Evolutionary conservation across 257 asterid species (phyloP).

Genomic region (Cynanchum wilfordii): DNA sequence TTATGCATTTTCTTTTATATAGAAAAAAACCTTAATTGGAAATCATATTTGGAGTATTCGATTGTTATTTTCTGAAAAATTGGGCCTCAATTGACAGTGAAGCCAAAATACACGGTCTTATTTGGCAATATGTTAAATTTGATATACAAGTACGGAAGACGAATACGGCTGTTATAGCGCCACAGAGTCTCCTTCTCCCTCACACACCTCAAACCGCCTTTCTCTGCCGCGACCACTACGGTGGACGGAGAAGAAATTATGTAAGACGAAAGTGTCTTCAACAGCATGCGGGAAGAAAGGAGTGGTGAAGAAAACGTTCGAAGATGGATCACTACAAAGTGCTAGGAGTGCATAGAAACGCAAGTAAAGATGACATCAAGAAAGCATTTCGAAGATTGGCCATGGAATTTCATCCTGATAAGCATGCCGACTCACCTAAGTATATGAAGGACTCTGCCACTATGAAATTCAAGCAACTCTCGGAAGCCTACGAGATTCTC

Average conservation of each 20-base stretch:
- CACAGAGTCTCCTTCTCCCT: not conserved
- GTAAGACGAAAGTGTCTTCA: not conserved
- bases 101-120: too few relatives aligned
- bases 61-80: too few relatives aligned
- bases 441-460: constrained; percentile 50
- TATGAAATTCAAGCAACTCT: constrained; percentile 57
- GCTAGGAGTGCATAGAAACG: constrained; percentile 52
- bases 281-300: not conserved
- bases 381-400: constrained; percentile 71
- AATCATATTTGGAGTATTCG: too few relatives aligned
- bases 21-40: too few relatives aligned
- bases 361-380: constrained; percentile 80
- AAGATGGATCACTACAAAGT: constrained; percentile 68
- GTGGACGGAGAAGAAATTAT: not conserved
- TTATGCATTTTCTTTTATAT: too few relatives aligned
- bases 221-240: too few relatives aligned
- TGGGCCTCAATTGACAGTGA: too few relatives aligned
- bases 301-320: not conserved
- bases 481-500: constrained; percentile 77
- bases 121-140: too few relatives aligned
- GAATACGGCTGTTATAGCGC: not conserved
- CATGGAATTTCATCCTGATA: constrained; percentile 81
- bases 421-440: constrained; percentile 61
- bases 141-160: too few relatives aligned
- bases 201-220: too few relatives aligned